Evolutionary conservation across 768 basidiomycete species (phyloP).

Genomic region (Leucocoprinus leucothites): DNA sequence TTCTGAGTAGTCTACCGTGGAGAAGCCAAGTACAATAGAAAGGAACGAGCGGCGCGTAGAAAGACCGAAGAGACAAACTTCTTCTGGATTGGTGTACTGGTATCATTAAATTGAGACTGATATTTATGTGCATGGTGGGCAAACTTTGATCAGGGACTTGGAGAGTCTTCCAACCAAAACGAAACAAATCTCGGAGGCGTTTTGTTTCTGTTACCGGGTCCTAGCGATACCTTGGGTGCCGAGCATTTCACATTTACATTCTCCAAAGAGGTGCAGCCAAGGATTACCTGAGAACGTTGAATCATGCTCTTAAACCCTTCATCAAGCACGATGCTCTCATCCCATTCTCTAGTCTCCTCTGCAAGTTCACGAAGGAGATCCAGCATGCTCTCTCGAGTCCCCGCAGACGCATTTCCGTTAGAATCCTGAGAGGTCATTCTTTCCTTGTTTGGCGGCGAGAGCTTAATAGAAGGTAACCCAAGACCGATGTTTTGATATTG

Average conservation of each 20-base stretch:
- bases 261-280: not conserved
- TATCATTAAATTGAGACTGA: not conserved
- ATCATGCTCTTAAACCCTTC: constrained; percentile 45
- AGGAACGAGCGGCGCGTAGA: not conserved
- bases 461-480: not conserved
- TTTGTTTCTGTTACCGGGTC: not conserved
- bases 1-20: not conserved
- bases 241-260: constrained; percentile 5
- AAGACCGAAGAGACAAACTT: not conserved
- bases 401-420: not conserved
- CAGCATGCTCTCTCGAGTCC: constrained; percentile 27
- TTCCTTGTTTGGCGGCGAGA: not conserved
- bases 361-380: constrained; percentile 46
- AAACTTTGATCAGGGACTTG: not conserved
- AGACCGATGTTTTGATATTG: not conserved
- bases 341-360: constrained; percentile 50
- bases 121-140: not conserved
- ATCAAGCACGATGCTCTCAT: constrained; percentile 44
- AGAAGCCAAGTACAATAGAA: not conserved
- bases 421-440: not conserved
- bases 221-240: not conserved
- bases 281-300: constrained; percentile 23
- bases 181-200: not conserved
- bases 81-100: too few species aligned
- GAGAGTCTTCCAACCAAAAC: constrained; percentile 3